Percentiles rank a stretch among this genome's conserved stretches.
phyloP scores from a whole-genome alignment of 73 alveolate genomes.

The Paraurostyla sp. region DNA sequence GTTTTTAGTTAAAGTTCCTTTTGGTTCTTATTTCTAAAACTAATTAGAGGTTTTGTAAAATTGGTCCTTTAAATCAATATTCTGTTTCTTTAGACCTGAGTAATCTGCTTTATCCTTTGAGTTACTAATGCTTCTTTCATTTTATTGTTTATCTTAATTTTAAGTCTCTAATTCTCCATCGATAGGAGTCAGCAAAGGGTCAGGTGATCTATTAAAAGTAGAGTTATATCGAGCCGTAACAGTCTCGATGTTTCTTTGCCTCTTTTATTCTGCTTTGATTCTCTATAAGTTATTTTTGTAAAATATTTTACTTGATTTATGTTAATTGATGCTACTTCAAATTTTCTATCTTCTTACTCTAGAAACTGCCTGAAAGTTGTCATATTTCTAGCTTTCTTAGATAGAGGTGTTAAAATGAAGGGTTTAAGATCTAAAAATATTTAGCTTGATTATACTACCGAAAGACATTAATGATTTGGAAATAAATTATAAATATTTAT shows the following conservation, averaged over 20 bases:
- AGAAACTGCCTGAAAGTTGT: slow-evolving; percentile 8
- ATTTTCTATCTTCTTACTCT: slow-evolving; percentile 11
- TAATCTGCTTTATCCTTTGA: no score
- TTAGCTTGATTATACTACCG: background rate
- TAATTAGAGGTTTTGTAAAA: no score
- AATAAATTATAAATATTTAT: no score
- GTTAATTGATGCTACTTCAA: background rate
- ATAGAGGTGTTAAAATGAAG: background rate
- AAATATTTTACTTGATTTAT: background rate
- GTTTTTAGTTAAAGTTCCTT: no score
- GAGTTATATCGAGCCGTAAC: background rate
- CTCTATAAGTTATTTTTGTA: background rate
- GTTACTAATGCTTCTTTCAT: no score
- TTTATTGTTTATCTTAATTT: no score
- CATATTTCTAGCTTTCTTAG: background rate
- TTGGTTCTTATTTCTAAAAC: no score
- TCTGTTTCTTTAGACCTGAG: no score
- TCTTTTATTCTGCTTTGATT: background rate
- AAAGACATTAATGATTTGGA: slow-evolving; percentile 1
- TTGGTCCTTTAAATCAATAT: no score
- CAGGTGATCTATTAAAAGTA: background rate
- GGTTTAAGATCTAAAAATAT: slow-evolving; percentile 20
- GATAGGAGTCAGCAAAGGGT: no score
- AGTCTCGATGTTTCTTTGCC: background rate
- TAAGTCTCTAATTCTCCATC: no score